Evolutionary conservation across 2,329 filamentous ascomycete species (phyloP).

Genomic region (Cucurbitaria berberidis): DNA sequence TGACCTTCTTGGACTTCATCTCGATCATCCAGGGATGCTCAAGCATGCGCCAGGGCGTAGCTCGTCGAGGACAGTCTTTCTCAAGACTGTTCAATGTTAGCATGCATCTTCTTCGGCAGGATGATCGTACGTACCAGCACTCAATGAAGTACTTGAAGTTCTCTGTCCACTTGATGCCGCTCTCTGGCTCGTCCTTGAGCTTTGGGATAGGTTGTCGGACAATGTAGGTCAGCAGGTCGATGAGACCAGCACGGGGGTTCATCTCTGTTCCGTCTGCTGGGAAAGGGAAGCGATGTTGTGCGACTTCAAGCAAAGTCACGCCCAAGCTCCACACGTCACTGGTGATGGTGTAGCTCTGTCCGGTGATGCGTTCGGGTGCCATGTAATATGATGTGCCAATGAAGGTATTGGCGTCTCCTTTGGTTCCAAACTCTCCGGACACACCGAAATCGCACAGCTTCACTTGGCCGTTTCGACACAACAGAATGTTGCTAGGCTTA

Average conservation of each 20-base stretch:
- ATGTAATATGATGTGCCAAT: conserved; percentile 99
- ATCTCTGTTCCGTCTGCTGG: conserved; percentile 95
- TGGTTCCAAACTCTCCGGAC: conserved; percentile 96
- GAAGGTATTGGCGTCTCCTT: conserved; percentile 98
- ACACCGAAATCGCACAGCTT: conserved; percentile 99
- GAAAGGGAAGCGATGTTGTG: conserved; percentile 97
- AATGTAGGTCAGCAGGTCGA: conserved; percentile 96
- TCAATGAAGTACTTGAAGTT: conserved; percentile 99
- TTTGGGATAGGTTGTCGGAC: conserved; percentile 94
- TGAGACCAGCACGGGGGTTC: conserved; percentile 89
- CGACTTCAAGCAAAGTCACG: conserved; percentile 97
- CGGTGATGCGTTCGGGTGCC: conserved; percentile 97
- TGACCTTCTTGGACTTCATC: conserved; percentile 94
- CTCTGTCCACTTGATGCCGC: conserved; percentile 90
- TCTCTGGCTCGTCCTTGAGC: conserved; percentile 91
- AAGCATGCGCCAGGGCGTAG: conserved; percentile 97
- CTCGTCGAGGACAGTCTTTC: conserved; percentile 85
- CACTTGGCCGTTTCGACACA: conserved; percentile 86
- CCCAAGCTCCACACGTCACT: conserved; percentile 98
- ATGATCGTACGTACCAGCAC: conserved; percentile 78
- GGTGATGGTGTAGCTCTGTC: conserved; percentile 97
- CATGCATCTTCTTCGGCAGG: background rate
- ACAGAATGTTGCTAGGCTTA: conserved; percentile 95
- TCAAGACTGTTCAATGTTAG: conserved; percentile 71
- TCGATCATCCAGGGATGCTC: conserved; percentile 99